Base-by-base conservation (phyloP, 768 basidiomycete genomes). In the Tulasnella sp. region DNA sequence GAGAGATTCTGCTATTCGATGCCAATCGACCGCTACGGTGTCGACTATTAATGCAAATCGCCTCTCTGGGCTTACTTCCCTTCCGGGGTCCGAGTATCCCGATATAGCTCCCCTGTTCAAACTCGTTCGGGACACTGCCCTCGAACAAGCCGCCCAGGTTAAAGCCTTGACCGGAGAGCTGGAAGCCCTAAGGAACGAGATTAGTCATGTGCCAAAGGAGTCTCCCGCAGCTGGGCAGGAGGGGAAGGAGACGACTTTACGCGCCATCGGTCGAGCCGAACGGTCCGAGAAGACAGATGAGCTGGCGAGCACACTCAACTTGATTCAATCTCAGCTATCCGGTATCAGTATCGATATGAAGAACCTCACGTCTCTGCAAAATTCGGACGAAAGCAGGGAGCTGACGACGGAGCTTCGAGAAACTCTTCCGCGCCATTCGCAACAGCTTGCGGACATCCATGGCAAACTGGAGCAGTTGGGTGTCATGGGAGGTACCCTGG, bases 21-120 rank as follows among this genome's bases (percentile, higher is more conserved):
- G 34, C 31, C 64, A 69, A 37, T 69, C 64, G 12, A 37, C 64
- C 14, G 64, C 34, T 14, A 69, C 64, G 8, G n/a, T 69, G 31
- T 69, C 64, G 7, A 69, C 64, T 3, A 5, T 12, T 31, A 28
- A 31, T 31, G 34, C 64, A 69, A 3, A 58, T 34, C 76, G 46
- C 24, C 76, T 50, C 34, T 76, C 76, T 6, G 76, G 46, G 6
- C 34, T 76, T 34, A n/a, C 48, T n/a, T 76, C 76, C 46, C 24
- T 76, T 50, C 76, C 48, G 54, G 76, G 31, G 28, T 58, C 76
- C 12, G 76, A 76, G 76, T 37, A 50, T 22, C 48, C 76, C 3
- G 69, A 78, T 48, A 78, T 78, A 58, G 77, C 77, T 5, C 77
- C 77, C 31, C 40, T 72, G 50, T 75, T 80, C 37, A 60, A 18